Evolutionary conservation across 805 yeast genomes (phyloP).

Genomic region (Myxozyma melibiosi): DNA sequence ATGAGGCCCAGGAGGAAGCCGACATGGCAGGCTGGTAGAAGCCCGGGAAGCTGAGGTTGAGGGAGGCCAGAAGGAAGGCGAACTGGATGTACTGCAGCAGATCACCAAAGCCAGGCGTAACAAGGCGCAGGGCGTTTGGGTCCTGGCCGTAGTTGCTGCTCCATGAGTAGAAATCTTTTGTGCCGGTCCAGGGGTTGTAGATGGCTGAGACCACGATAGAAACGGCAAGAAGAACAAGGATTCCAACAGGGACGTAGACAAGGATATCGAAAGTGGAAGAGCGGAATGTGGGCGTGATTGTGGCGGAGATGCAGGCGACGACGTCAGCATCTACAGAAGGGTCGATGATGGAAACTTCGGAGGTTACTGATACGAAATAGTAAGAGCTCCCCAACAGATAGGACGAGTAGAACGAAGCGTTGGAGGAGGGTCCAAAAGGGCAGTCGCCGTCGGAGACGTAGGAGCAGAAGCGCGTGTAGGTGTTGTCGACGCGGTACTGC

Average conservation of each 20-base stretch:
- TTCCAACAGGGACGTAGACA: constrained; percentile 45
- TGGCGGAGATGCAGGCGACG: constrained; percentile 53
- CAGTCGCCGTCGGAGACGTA: constrained; percentile 31
- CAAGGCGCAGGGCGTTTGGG: constrained; percentile 54
- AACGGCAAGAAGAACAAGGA: constrained; percentile 40
- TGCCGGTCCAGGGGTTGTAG: constrained; percentile 60
- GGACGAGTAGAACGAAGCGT: constrained; percentile 16
- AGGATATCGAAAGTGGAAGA: constrained; percentile 47
- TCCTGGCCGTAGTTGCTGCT: constrained; percentile 62
- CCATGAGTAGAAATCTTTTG: constrained; percentile 54
- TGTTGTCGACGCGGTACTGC: constrained; percentile 29
- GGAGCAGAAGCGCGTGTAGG: constrained; percentile 38
- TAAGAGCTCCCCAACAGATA: constrained; percentile 1
- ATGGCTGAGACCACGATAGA: constrained; percentile 45
- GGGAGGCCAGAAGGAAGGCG: constrained; percentile 58
- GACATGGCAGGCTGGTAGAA: constrained; percentile 59
- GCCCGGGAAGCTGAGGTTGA: constrained; percentile 60
- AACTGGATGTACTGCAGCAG: constrained; percentile 60
- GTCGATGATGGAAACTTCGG: constrained; percentile 37
- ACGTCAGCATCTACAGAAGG: constrained; percentile 35
- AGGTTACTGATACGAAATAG: constrained; percentile 34
- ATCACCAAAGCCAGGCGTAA: constrained; percentile 55
- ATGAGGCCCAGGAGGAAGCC: constrained; percentile 56
- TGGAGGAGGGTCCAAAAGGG: constrained; percentile 36
- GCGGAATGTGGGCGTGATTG: constrained; percentile 54